Evolutionary conservation across 371 early-diverging fungal species (phyloP), one percentile per base, ranked within the genome.

Genomic region (Dichotomocladium elegans): DNA sequence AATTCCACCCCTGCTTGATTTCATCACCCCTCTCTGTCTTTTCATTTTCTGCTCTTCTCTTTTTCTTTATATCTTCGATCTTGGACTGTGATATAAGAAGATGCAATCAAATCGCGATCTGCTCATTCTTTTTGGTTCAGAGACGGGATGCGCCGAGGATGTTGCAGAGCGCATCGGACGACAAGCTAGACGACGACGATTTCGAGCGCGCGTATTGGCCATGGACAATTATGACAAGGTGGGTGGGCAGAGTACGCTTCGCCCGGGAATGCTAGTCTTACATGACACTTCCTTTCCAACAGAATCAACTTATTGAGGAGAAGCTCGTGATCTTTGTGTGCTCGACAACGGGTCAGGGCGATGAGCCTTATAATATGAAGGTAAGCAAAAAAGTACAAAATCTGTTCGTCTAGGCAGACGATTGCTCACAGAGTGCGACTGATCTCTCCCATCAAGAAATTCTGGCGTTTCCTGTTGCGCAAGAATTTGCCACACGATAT

Each of bases 291-390:
- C 22, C 25, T 11, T 22, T 12, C 22, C 6, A 2, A 41, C 41
- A 41, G 51, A 51, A 17, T 60, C 61, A 77, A 44, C 64, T 91
- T 28, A 66, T 80, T 42, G 70, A 78, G 15, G 88, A 88, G 42
- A 56, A 59, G n/a, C 55, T 88, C 41, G 88, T 88, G 3, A 68
- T 96, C n/a, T 96, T 96, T 66, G 82, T 94, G 27, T 89, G 90
- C 40, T 88, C 96, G 0, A 95, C 95, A 1, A 92, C 93, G n/a
- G 97, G 98, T 1, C 93, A 96, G 68, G 98, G 98, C 24, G 88
- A 84, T 7, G 90, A 88, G 54, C 96, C 96, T 3, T 84, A 87
- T 47, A 94, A 90, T 59, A 96, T 97, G 98, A 88, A 83, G 74
- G 89, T 88, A 64, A 41, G 22, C 0, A 1, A 21, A 11, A 29